These are phyloP conservation scores for Collybiopsis luxurians DNA, from an alignment of 768 basidiomycete genomes.

Conservation along the genomic window DNA sequence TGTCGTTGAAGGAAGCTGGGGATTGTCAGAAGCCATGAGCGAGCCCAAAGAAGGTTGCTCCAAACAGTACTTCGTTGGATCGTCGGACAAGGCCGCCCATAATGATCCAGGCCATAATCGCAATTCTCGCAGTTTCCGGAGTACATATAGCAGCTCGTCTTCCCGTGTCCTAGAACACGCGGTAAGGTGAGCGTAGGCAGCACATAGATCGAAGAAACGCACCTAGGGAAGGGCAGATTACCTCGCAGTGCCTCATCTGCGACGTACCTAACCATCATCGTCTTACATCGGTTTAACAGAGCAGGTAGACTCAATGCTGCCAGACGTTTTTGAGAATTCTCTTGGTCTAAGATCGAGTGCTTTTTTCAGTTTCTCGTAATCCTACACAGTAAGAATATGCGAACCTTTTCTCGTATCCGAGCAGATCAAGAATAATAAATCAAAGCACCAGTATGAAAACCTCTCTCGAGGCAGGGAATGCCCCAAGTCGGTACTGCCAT, in stretches of 20 bases:
- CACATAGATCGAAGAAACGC: slow-evolving; percentile 8
- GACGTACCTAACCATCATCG: slow-evolving; percentile 67
- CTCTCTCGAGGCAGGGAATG: slow-evolving; percentile 68
- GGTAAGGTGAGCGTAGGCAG: background rate
- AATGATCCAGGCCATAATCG: slow-evolving; percentile 74
- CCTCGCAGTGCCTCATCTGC: slow-evolving; percentile 88
- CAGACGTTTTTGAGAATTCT: slow-evolving; percentile 58
- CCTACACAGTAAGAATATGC: background rate
- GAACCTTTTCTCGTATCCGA: slow-evolving; percentile 62
- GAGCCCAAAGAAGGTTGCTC: slow-evolving; percentile 44
- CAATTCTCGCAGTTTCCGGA: slow-evolving; percentile 72
- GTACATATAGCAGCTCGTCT: slow-evolving; percentile 84
- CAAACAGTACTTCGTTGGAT: slow-evolving; percentile 52
- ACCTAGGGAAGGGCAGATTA: slow-evolving; percentile 86
- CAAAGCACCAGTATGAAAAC: slow-evolving; percentile 93
- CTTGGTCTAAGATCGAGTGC: slow-evolving; percentile 48
- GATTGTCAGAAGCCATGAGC: background rate
- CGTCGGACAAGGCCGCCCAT: slow-evolving; percentile 72
- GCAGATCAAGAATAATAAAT: slow-evolving; percentile 80
- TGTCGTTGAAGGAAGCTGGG: slow-evolving; percentile 32
- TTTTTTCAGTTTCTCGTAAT: background rate
- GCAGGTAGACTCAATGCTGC: slow-evolving; percentile 72
- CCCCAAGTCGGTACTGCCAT: slow-evolving; percentile 62
- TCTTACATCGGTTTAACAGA: slow-evolving; percentile 73
- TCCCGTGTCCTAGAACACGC: slow-evolving; percentile 64